Base-by-base conservation (phyloP, 768 basidiomycete species). In the Lentinus tigrinus region DNA sequence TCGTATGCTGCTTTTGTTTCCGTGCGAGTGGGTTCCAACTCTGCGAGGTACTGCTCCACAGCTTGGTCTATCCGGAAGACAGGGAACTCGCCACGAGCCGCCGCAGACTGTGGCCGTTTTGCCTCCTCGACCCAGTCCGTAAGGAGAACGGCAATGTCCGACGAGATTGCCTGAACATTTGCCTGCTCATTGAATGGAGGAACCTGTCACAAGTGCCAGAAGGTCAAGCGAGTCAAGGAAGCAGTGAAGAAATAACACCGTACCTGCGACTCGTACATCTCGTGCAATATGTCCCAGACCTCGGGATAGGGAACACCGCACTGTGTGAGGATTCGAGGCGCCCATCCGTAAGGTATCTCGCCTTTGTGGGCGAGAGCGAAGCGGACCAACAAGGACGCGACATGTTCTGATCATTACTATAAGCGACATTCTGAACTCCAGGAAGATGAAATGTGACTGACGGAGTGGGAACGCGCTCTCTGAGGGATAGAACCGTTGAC, bases 401-500 rank as follows among this genome's bases (percentile, higher is more conserved):
- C 76, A 59, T 88, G 82, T 61, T 87, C 96, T 97, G 65, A 5
- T 58, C 40, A 57, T 8, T 9, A 13, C 24, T 24, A 24, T 46
- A 23, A 40, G 46, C 42, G 23, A n/a, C n/a, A n/a, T n/a, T n/a
- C 39, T 36, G 24, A 27, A 40, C 23, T 4, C 52, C 26, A 11
- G 6, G 31, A 47, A 61, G 21, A 43, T 46, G 4, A 19, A 50
- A 52, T 51, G 46, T n/a, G 31, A 73, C 91, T 69, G 66, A 95
- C 94, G 83, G 27, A 95, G 75, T 17, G 94, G 94, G 73, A 96
- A 95, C 10, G 93, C 90, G 57, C 85, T 86, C 60, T 94, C 92
- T 2, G 94, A 96, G 0, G 95, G 93, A 69, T 91, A 93, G 70
- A 95, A 96, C 21, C 91, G 80, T 64, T 91, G 86, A 19, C 90